Conservation (phyloP, 306 rosid genomes). For the Cucurbita pepo region DNA sequence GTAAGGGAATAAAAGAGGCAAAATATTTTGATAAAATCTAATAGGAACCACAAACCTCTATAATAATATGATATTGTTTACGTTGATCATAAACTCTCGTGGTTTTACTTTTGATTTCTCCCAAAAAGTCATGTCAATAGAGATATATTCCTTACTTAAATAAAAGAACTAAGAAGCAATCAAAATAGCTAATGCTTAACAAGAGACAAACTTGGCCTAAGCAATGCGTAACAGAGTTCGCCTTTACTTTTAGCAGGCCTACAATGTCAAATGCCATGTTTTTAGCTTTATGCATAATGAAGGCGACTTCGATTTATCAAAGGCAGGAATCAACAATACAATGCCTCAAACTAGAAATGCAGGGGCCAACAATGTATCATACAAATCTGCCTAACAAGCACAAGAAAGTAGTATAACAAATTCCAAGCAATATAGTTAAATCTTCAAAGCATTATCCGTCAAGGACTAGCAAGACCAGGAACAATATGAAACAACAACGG, state of each 20-base stretch:
- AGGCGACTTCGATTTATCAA: background rate
- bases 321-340: background rate
- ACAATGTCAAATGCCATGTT: background rate
- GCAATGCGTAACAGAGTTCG: background rate
- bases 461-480: background rate
- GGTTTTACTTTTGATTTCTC: no score
- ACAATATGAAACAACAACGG: background rate
- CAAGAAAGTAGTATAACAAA: background rate
- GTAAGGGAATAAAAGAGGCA: no score
- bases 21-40: no score
- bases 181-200: background rate
- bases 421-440: background rate
- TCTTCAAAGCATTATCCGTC: background rate
- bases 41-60: no score
- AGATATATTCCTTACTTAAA: no score
- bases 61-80: no score
- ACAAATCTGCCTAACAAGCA: background rate
- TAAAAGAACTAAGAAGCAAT: no score
- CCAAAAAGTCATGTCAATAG: no score
- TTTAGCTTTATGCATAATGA: background rate
- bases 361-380: background rate
- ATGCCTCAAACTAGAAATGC: background rate
- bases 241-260: background rate
- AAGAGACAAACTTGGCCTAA: background rate
- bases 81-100: no score